Evolutionary conservation across 139 green algal species (phyloP), one percentile per base, ranked within the genome.

Genomic region (Chlamydomonas applanata): DNA sequence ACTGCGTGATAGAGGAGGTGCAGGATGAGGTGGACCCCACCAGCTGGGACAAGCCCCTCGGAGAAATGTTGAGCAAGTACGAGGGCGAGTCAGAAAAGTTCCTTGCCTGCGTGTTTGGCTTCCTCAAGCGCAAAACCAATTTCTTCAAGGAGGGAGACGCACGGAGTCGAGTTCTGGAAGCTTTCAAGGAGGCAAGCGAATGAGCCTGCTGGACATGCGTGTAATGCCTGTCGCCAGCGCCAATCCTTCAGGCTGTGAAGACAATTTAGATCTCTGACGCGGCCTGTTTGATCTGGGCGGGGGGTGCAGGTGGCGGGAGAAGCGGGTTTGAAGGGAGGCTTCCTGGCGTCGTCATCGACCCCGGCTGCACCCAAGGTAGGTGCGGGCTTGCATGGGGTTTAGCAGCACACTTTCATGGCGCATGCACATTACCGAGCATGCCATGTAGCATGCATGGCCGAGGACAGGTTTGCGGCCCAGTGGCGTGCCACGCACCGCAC

Each of bases 91-190:
- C 72, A 0, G 22, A 80, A 11, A 53, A 77, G 46, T 86, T 91
- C 33, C 76, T 94, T 22, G 56, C 64, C 14, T 70, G 66, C 3
- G 77, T 90, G 0, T 83, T 93, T 4, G 79, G 33, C 5, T 93
- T 91, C 66, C 65, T 93, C 3, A 69, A 88, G 69, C 79, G 83
- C 24, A 85, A 85, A n/a, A 87, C 76, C 16, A 83, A 84, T 71
- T 92, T 93, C 70, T 90, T 91, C 57, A 85, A 88, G 61, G 57
- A 83, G 19, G 77, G 71, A 1, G 87, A 86, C 63, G 72, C 84
- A 0, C 74, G 82, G 25, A 80, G 77, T 40, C 71, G 69, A 16
- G 59, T 91, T 65, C 69, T 88, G 30, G 80, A 87, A 44, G 79
- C 83, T 35, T 84, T 79, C 19, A 82, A 76, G 30, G 59, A 83